Percentiles rank a stretch among this genome's conserved stretches.
phyloP scores from a whole-genome alignment of 2,329 filamentous ascomycete species.

The Harringtonia lauricola region DNA sequence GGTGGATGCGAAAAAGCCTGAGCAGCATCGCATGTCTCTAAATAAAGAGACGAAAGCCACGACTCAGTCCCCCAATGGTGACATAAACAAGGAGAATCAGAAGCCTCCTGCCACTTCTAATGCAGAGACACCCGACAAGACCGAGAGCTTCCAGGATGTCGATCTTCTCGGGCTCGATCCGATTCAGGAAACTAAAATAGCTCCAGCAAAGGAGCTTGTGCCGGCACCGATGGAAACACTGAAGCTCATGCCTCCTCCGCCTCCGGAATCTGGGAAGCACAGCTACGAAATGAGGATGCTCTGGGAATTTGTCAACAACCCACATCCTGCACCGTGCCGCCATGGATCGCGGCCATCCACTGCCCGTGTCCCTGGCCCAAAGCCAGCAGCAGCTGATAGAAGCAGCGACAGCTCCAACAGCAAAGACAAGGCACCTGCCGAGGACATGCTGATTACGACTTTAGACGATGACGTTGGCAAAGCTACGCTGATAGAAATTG shows the following conservation, averaged over 20 bases:
- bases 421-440: background rate
- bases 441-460: conserved; percentile 1
- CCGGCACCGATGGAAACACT: background rate
- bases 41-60: background rate
- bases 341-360: no score
- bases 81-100: background rate
- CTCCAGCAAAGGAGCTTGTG: background rate
- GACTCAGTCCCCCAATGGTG: background rate
- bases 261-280: background rate
- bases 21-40: background rate
- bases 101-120: background rate
- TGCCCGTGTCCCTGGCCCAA: no score
- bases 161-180: conserved; percentile 6
- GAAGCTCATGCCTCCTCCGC: background rate
- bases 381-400: background rate
- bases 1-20: background rate
- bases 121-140: no score
- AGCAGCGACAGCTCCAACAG: background rate
- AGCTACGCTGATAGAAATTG: background rate
- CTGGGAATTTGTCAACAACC: conserved; percentile 8
- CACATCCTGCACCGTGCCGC: background rate
- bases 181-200: background rate
- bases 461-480: conserved; percentile 2
- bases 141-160: background rate
- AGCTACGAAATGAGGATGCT: conserved; percentile 9